Evolutionary conservation across 2,329 filamentous ascomycete species (phyloP).

Genomic region (Massarina eburnea): DNA sequence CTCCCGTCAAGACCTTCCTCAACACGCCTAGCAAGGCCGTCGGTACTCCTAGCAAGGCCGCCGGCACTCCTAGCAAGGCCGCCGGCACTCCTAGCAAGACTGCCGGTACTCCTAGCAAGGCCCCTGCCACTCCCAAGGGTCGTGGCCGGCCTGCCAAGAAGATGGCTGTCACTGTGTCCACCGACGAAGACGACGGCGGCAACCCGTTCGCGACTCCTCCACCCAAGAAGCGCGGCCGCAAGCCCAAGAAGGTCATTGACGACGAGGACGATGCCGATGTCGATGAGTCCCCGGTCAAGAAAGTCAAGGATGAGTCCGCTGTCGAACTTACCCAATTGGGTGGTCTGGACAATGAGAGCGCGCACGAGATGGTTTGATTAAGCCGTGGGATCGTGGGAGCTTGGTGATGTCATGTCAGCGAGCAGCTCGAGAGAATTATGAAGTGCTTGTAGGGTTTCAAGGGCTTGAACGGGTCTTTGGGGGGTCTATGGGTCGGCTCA

Average conservation of each 20-base stretch:
- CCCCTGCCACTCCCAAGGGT: too few relatives aligned
- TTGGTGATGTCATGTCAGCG: too few relatives aligned
- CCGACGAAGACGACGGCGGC: not conserved
- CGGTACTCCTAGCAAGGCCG: too few relatives aligned
- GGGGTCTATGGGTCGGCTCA: too few relatives aligned
- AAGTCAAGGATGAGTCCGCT: constrained; percentile 4
- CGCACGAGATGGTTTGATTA: not conserved
- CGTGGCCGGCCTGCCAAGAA: too few relatives aligned
- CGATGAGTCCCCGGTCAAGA: not conserved
- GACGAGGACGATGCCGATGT: not conserved
- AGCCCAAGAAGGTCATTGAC: not conserved
- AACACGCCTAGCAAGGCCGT: not conserved
- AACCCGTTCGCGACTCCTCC: not conserved
- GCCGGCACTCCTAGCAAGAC: not conserved
- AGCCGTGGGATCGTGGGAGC: too few relatives aligned
- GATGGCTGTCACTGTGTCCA: not conserved
- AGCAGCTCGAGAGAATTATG: too few relatives aligned
- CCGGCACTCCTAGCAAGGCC: not conserved
- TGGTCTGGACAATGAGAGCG: not conserved
- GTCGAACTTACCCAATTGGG: too few relatives aligned
- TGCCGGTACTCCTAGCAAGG: not conserved
- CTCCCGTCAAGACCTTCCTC: not conserved
- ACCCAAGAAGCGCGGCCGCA: constrained; percentile 3
- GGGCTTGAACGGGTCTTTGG: too few relatives aligned
- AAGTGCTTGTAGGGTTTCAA: too few relatives aligned